Base-by-base conservation (phyloP, 805 yeast species). In the Torulaspora maleeae region DNA sequence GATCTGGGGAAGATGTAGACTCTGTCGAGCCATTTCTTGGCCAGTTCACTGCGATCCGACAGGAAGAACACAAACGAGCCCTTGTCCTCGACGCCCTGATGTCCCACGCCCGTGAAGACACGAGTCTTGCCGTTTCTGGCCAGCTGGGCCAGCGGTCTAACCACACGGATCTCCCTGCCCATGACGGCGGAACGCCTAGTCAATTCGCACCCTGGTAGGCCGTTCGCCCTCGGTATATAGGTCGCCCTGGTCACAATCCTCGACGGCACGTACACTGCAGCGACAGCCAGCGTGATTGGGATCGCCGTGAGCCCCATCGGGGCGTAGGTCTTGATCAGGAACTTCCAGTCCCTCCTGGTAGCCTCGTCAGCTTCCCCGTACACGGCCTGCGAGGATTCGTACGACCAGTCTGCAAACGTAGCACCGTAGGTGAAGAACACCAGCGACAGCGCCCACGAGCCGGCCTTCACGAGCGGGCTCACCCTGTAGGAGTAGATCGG, bases 41-140 rank as follows among this genome's bases (percentile, higher is more conserved):
- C 29, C 6, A 28, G 17, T 1, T 48, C 41, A 19, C 44, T 44
- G 13, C 47, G 46, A 43, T 61, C 61, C 10, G 47, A 45, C 10
- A 63, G 47, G 27, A 54, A 55, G 43, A 63, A 62, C 1, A 53
- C 50, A 37, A 56, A 59, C 0, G 67, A 55, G 3, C 55, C 51
- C 25, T 51, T 54, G 46, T 63, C 66, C n/a, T 61, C 66, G 19
- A 61, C 50, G 11, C 66, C 65, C 36, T 60, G 64, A 1, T 43
- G 17, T 6, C 68, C 67, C 3, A 41, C 49, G 1, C 68, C 67
- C 1, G 68, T 63, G 30, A 50, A 63, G 8, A 60, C 57, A 17
- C 50, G 48, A 8, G 52, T 51, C 35, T 42, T 51, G 5, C 43
- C 45, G 24, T 44, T 48, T 37, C 59, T 55, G n/a, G 36, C 49